These are phyloP conservation scores for Myriosclerotinia curreyana DNA, from an alignment of 2,329 filamentous ascomycete species.

Conservation along the genomic window DNA sequence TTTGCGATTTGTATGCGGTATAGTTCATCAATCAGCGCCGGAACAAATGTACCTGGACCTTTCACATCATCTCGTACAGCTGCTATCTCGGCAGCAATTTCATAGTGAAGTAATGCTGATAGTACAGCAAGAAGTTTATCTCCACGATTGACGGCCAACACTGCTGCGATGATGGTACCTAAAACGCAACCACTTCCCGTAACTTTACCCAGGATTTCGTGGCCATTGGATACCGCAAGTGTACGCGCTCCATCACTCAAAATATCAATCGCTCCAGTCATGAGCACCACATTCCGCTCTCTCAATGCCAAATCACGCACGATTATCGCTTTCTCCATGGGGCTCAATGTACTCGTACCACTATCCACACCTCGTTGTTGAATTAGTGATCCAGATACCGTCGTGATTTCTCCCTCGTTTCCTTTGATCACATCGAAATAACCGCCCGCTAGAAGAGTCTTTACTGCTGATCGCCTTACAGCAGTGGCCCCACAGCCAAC, in stretches of 20 bases:
- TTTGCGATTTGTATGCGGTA: slow-evolving; percentile 51
- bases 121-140: slow-evolving; percentile 72
- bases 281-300: slow-evolving; percentile 70
- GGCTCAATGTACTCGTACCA: slow-evolving; percentile 52
- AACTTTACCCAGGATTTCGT: slow-evolving; percentile 64
- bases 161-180: slow-evolving; percentile 76
- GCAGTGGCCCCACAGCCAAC: slow-evolving; percentile 84
- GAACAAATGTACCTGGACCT: slow-evolving; percentile 84
- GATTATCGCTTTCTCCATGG: slow-evolving; percentile 57
- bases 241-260: slow-evolving; percentile 71
- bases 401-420: slow-evolving; percentile 83
- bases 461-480: slow-evolving; percentile 68
- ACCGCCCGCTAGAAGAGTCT: slow-evolving; percentile 66
- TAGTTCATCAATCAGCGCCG: slow-evolving; percentile 76
- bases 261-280: slow-evolving; percentile 78
- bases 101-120: slow-evolving; percentile 73
- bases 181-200: slow-evolving; percentile 84
- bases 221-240: slow-evolving; percentile 71
- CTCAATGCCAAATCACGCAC: slow-evolving; percentile 64
- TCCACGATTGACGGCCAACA: slow-evolving; percentile 58
- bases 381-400: slow-evolving; percentile 58
- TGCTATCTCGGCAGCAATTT: slow-evolving; percentile 59
- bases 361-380: slow-evolving; percentile 86
- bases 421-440: slow-evolving; percentile 90
- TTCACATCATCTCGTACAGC: slow-evolving; percentile 67